Base-by-base conservation (phyloP, 2,329 filamentous ascomycete genomes). In the Lecanicillium sp. region DNA sequence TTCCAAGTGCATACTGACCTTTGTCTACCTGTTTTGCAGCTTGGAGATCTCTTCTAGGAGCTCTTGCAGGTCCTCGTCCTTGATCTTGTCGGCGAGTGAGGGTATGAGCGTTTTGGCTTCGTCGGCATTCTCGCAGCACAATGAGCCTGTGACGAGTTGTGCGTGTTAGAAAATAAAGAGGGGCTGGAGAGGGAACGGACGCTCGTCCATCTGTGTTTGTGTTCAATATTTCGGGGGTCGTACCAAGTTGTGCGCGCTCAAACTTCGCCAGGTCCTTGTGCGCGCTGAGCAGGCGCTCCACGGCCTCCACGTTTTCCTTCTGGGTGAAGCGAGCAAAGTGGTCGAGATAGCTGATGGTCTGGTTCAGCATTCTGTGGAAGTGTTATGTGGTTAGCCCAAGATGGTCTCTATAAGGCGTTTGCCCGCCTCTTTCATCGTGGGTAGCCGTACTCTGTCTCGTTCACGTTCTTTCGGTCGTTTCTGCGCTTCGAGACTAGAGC, bases 101-200 rank as follows among this genome's bases (percentile, higher is more conserved):
- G 93, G 94, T 54, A 98, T 95, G 50, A 98, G 77, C 8, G 89
- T 95, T 71, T 95, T 96, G 52, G 93, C 93, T 70, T 98, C 94
- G 63, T 98, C 93, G 50, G 89, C 86, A 37, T 83, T 86, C 60
- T 95, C 90, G 64, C 90, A 95, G 67, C 90, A 95, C 32, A 98
- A 74, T 26, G 88, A 95, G 27, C 90, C 90, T 94, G 61, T 19
- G 14, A 7, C 4, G 10, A 7, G 38, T 43, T 39, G 6, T n/a
- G 14, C 15, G 4, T 3, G 11, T 19, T n/a, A n/a, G n/a, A n/a
- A n/a, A n/a, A n/a, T n/a, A n/a, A n/a, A n/a, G n/a, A n/a, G n/a
- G n/a, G n/a, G n/a, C n/a, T n/a, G n/a, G n/a, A n/a, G n/a, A n/a
- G n/a, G n/a, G n/a, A n/a, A n/a, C n/a, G n/a, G n/a, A n/a, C n/a